Evolutionary conservation across 208 protist species (phyloP), one percentile per base, ranked within the genome.

Genomic region (Herpetomonas tarakana): DNA sequence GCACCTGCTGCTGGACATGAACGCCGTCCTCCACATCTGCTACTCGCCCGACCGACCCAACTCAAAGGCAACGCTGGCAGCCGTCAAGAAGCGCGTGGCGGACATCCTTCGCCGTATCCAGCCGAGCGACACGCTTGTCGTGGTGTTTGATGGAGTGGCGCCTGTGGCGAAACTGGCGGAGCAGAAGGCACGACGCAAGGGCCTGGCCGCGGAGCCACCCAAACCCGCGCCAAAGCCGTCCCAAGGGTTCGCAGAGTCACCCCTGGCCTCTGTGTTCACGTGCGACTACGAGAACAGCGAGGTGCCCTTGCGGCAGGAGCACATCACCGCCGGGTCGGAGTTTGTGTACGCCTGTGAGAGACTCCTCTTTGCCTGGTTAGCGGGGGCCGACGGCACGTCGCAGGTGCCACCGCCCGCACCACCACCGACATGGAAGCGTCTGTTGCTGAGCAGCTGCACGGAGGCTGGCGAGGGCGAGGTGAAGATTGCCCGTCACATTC

Each of bases 1-100:
- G 29, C 82, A 96, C 62, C 66, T 96, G 24, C 54, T 92, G 14
- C 26, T 96, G 12, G 89, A 96, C 62, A 96, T 96, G 89, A 96
- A 96, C 57, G 55, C 69, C 9, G 38, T 96, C 19, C 24, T 96
- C 28, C 89, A 96, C 68, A 50, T 50, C 18, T 52, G 67, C 24
- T 88, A 87, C 64, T 18, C 29, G 11, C 18, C 52, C 12, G 50
- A 46, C 11, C 45, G 25, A 18, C 68, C 79, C 9, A 78, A 49
- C 16, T 81, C 74, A 0, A 49, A 49, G 4, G 62, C 70, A 25
- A 76, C 75, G 26, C 71, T 92, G 31, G 25, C 59, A 16, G 65
- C 66, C 24, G 63, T 88, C 22, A 30, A 64, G 2, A 52, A 22
- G 12, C 53, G 66, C 29, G 50, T 96, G 14, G 51, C 69, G 26